Conservation (phyloP, 176 grass and related monocot genomes). For the Alloteropsis semialata region DNA sequence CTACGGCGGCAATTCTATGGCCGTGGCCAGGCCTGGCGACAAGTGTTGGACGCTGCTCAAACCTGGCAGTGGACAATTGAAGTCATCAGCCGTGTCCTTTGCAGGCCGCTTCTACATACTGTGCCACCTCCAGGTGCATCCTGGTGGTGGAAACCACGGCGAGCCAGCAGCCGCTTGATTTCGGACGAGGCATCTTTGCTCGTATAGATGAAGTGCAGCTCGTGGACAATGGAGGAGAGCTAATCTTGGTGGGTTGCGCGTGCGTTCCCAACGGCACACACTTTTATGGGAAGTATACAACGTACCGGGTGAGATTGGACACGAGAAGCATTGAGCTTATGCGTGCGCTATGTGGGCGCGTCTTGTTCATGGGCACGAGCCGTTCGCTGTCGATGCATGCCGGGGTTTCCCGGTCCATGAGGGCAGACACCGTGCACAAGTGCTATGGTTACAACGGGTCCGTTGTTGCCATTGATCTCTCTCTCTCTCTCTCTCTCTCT, state of each 20-base stretch:
- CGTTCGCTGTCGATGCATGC: neutral
- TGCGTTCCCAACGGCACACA: too few species aligned
- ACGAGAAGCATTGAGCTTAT: neutral
- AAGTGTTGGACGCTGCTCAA: neutral
- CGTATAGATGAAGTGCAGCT: neutral
- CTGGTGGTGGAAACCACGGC: neutral
- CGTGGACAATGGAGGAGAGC: neutral
- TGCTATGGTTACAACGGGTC: neutral
- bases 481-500: too few species aligned
- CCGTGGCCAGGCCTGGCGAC: constrained; percentile 8
- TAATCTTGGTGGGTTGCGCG: neutral
- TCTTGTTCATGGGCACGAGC: neutral
- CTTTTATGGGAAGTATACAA: neutral
- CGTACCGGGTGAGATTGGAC: neutral
- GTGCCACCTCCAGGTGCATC: neutral
- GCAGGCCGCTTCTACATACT: constrained; percentile 8
- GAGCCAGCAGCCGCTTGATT: neutral
- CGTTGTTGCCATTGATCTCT: neutral
- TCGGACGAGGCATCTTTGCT: neutral
- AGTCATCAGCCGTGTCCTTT: neutral
- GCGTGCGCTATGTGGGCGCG: neutral
- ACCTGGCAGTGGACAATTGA: accelerated
- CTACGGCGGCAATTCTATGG: neutral
- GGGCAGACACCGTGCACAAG: neutral
- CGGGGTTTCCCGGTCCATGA: neutral